phyloP scores from a whole-genome alignment of 2,329 filamentous ascomycete genomes.

The Rutstroemia sp. region DNA sequence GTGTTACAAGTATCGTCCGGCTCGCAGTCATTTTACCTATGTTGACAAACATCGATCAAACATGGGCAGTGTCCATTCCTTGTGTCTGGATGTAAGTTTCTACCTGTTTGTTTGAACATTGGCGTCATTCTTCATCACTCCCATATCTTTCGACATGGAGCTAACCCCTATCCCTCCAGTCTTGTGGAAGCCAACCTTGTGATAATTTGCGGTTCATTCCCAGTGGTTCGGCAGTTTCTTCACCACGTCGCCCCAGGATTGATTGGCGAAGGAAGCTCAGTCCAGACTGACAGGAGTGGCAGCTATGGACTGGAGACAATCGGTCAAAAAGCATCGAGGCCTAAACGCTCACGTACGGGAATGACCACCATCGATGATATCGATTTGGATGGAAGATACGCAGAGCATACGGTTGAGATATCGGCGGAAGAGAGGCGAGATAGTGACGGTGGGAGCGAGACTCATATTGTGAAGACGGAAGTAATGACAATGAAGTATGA shows the following conservation, averaged over 20 bases:
- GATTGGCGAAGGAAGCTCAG: not conserved
- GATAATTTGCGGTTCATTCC: constrained; percentile 7
- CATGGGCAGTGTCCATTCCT: constrained; percentile 1
- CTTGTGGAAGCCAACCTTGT: constrained; percentile 6
- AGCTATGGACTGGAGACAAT: constrained; percentile 1
- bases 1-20: constrained; percentile 1
- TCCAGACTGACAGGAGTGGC: not conserved
- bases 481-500: not conserved
- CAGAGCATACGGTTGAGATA: not conserved
- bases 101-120: not conserved
- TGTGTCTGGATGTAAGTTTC: constrained; percentile 1
- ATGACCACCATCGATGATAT: not conserved
- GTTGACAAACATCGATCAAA: not conserved
- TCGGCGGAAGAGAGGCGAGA: not conserved
- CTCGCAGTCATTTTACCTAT: not conserved
- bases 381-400: not conserved
- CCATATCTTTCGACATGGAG: no score
- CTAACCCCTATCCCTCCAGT: not conserved
- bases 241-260: not conserved
- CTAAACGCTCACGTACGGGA: not conserved
- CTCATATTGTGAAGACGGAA: not conserved
- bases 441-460: not conserved
- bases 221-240: constrained; percentile 1
- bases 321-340: not conserved
- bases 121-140: no score